Evolutionary conservation across 192 early-diverging fungal species (phyloP).

Genomic region (Gamsiella multidivaricata): DNA sequence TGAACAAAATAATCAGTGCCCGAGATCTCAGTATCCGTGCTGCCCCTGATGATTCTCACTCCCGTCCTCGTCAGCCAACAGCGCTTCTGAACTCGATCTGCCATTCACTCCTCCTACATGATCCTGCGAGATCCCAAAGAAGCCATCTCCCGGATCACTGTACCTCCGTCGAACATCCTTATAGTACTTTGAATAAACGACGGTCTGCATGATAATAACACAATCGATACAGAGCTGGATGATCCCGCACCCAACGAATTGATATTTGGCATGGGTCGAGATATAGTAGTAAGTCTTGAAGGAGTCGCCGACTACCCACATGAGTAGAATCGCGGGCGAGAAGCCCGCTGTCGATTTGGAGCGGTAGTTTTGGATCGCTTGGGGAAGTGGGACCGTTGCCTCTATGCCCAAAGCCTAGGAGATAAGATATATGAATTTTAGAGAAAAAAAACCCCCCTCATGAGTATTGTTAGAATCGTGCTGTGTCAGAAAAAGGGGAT

Average conservation of each 20-base stretch:
- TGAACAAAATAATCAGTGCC: too few species aligned
- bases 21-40: too few species aligned
- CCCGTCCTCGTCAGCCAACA: slow-evolving; percentile 10
- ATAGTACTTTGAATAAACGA: slow-evolving; percentile 58
- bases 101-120: slow-evolving; percentile 11
- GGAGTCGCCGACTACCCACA: slow-evolving; percentile 66
- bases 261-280: slow-evolving; percentile 57
- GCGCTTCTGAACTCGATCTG: slow-evolving; percentile 33
- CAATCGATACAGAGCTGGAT: slow-evolving; percentile 65
- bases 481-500: not conserved
- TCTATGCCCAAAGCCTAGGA: slow-evolving; percentile 63
- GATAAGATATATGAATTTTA: not conserved
- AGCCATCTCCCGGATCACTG: not conserved
- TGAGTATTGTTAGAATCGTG: not conserved
- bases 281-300: slow-evolving; percentile 71
- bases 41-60: too few species aligned
- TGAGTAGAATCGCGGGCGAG: slow-evolving; percentile 54
- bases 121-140: slow-evolving; percentile 1
- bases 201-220: slow-evolving; percentile 60
- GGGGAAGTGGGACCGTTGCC: slow-evolving; percentile 69
- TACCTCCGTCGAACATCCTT: slow-evolving; percentile 11
- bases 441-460: slow-evolving; percentile 1
- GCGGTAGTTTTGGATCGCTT: slow-evolving; percentile 60
- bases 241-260: slow-evolving; percentile 66
- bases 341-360: slow-evolving; percentile 63